Evolutionary conservation across 352 stramenopile genomes (phyloP).

Genomic region (Aphanomyces cochlioides): DNA sequence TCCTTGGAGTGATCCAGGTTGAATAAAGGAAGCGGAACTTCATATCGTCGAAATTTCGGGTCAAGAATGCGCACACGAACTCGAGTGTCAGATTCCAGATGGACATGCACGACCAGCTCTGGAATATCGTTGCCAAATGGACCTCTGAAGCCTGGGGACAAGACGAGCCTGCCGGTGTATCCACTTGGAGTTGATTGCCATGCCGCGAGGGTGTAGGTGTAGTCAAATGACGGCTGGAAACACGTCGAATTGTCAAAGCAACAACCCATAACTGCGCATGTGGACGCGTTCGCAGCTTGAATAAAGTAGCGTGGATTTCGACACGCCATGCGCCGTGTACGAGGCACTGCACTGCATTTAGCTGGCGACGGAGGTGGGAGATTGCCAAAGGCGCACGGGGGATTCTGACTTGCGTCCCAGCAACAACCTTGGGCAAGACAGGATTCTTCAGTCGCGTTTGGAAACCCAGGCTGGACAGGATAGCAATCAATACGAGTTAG

Average conservation of each 20-base stretch:
- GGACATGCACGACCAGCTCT: conserved; percentile 59
- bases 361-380: conserved; percentile 27
- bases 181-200: conserved; percentile 50
- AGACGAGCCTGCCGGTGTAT: conserved; percentile 53
- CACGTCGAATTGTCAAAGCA: conserved; percentile 61
- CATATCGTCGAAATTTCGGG: conserved; percentile 59
- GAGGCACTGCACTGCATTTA: conserved; percentile 42
- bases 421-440: conserved; percentile 82
- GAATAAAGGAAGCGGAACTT: conserved; percentile 42
- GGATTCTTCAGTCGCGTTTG: conserved; percentile 64
- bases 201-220: conserved; percentile 62
- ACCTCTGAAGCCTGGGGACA: conserved; percentile 43
- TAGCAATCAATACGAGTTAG: conserved; percentile 64
- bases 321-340: conserved; percentile 54
- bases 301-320: conserved; percentile 62
- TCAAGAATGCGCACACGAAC: conserved; percentile 79
- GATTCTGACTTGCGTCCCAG: conserved; percentile 61
- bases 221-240: conserved; percentile 60
- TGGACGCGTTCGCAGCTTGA: neutral
- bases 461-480: conserved; percentile 53
- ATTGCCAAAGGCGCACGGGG: conserved; percentile 62
- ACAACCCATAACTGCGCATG: conserved; percentile 56
- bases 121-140: conserved; percentile 78
- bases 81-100: conserved; percentile 44
- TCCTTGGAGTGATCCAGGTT: neutral